phyloP scores from a whole-genome alignment of 495 filamentous ascomycete species.

The Immersiella caudata region DNA sequence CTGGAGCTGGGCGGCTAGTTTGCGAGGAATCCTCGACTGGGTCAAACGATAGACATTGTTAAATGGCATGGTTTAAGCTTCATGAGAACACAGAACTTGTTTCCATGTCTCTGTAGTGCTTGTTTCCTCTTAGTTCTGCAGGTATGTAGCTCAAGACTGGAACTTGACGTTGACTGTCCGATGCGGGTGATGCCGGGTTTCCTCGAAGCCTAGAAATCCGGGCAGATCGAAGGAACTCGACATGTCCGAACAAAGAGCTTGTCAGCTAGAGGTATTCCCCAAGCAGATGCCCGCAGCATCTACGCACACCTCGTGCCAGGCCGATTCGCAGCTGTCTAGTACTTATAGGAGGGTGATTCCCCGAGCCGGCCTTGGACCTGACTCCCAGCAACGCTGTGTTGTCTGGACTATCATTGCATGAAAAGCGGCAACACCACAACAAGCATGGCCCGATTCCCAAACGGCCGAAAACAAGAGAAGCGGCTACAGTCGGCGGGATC shows the following conservation, averaged over 20 bases:
- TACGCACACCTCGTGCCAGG: background rate
- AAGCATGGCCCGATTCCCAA: background rate
- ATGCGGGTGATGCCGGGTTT: background rate
- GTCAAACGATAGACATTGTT: constrained; percentile 10
- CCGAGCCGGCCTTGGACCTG: too few species aligned
- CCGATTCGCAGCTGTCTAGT: background rate
- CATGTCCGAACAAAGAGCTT: background rate
- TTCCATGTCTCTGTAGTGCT: background rate
- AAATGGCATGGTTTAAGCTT: constrained; percentile 2
- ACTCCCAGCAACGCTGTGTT: too few species aligned
- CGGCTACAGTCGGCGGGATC: background rate
- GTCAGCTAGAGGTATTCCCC: background rate
- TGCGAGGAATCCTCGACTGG: constrained; percentile 4
- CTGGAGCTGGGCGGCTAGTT: constrained; percentile 14
- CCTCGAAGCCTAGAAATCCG: background rate
- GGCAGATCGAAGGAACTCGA: background rate
- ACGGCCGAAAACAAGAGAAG: background rate
- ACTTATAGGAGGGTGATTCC: too few species aligned
- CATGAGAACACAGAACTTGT: background rate
- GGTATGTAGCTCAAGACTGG: background rate
- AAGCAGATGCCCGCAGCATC: background rate
- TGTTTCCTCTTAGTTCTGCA: background rate
- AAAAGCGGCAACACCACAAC: background rate
- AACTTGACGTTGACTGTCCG: background rate
- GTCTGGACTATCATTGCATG: too few species aligned